phyloP scores from a whole-genome alignment of 768 basidiomycete genomes.

The Pisolithus orientalis region DNA sequence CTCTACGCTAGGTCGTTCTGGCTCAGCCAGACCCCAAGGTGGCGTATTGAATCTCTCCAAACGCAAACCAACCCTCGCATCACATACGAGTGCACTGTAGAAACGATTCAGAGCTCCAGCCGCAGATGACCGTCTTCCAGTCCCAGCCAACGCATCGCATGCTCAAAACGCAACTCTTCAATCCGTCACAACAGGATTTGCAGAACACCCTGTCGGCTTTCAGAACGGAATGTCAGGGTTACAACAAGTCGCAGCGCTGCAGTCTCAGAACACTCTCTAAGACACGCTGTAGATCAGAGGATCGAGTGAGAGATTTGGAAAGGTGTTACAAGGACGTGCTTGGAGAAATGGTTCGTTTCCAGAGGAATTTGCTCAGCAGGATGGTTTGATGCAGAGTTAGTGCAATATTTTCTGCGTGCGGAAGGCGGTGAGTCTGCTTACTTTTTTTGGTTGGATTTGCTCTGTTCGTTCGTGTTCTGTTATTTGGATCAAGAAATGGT shows the following conservation, averaged over 20 bases:
- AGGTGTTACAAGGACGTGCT: constrained; percentile 63
- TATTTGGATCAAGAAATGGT: neutral
- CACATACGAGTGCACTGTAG: constrained; percentile 26
- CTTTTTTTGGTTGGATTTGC: constrained; percentile 25
- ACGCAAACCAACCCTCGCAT: constrained; percentile 23
- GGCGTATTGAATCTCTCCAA: constrained; percentile 22
- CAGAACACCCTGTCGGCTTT: constrained; percentile 15
- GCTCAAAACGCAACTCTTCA: constrained; percentile 29
- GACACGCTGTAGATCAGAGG: constrained; percentile 32
- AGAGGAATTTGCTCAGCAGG: constrained; percentile 76
- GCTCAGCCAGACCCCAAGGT: constrained; percentile 17
- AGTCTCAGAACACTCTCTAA: constrained; percentile 25
- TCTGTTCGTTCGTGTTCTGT: constrained; percentile 5
- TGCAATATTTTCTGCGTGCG: constrained; percentile 72
- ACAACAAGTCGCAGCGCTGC: constrained; percentile 22
- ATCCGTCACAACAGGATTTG: constrained; percentile 22
- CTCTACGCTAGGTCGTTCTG: constrained; percentile 18
- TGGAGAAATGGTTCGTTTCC: constrained; percentile 66
- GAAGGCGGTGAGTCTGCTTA: constrained; percentile 46
- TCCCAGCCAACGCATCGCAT: constrained; percentile 30
- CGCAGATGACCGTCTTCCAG: constrained; percentile 22
- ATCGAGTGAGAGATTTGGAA: constrained; percentile 53
- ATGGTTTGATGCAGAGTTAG: constrained; percentile 76
- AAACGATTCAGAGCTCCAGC: constrained; percentile 22
- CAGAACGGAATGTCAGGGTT: constrained; percentile 15